phyloP scores from a whole-genome alignment of 2,329 filamentous ascomycete genomes.

The Ampelomyces quisqualis region DNA sequence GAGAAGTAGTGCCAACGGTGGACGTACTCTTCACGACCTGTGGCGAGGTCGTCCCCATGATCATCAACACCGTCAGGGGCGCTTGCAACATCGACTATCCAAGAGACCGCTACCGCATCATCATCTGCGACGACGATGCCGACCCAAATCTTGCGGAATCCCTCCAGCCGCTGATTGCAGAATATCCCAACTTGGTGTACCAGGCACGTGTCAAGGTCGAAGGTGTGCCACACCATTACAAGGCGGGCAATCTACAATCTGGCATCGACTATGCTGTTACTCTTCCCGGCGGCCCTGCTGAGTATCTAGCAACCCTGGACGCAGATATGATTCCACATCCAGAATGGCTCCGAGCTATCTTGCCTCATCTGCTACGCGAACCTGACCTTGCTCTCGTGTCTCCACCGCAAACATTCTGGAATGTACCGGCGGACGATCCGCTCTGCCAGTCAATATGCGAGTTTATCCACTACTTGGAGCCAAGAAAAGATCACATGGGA shows the following conservation, averaged over 20 bases:
- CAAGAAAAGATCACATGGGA: conserved; percentile 6
- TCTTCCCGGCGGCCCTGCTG: conserved; percentile 3
- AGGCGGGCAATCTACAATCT: conserved; percentile 7
- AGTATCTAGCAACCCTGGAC: conserved; percentile 4
- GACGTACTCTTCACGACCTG: conserved; percentile 7
- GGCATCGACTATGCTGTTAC: conserved; percentile 6
- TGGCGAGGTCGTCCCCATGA: conserved; percentile 6
- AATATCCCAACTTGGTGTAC: conserved; percentile 4
- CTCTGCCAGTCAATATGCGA: conserved; percentile 7
- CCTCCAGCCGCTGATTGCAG: conserved; percentile 3
- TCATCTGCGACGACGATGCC: conserved; percentile 5
- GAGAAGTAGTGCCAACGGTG: conserved; percentile 4
- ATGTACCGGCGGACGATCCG: conserved; percentile 5
- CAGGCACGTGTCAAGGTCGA: conserved; percentile 4
- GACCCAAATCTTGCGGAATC: conserved; percentile 1
- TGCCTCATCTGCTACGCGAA: conserved; percentile 3
- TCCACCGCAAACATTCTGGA: conserved; percentile 5
- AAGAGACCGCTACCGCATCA: conserved; percentile 4
- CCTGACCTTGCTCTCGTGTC: conserved; percentile 4
- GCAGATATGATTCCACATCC: conserved; percentile 7
- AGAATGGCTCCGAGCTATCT: conserved; percentile 5
- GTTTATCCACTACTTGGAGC: conserved; percentile 6
- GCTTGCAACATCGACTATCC: conserved; percentile 7
- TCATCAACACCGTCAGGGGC: conserved; percentile 5
- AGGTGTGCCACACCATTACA: conserved; percentile 6